Base-by-base conservation (phyloP, 805 yeast genomes). In the Danielozyma ontarioensis region DNA sequence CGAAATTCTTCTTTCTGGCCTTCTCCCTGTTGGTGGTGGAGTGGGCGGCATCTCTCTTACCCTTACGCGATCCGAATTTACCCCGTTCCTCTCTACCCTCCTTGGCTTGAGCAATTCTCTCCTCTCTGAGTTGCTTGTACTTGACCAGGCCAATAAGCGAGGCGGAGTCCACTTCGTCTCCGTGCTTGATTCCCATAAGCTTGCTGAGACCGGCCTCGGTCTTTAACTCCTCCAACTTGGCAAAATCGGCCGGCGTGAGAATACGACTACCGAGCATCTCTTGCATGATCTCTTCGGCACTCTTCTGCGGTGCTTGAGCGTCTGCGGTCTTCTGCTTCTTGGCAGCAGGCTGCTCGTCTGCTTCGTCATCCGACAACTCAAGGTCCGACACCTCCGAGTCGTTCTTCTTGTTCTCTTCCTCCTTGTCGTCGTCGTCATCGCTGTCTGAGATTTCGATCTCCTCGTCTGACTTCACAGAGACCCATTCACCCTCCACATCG, bases 1-100 rank as follows among this genome's bases (percentile, higher is more conserved):
- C 90, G 55, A 88, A 93, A 64, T 93, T 93, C 96, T 93, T 93
- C 87, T 87, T 87, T 61, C 97, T 76, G 16, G 88, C 94, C 76
- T 93, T 93, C 64, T 94, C 97, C 62, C 78, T 79, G 60, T 93
- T 93, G 2, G 99, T 93, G 8, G 97, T 89, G 18, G 95, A 85
- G 55, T 83, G 97, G 13, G 75, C 70, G 35, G 74, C 73, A 40
- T 77, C 76, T 53, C 80, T 68, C 61, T 80, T 81, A 51, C 95
- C 95, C 66, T 78, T 84, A 56, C 80, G 77, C 13, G 95, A 83
- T 17, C 97, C 96, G 50, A 80, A 90, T 59, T 82, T 83, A 36
- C 84, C 95, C 55, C 97, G 76, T 38, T 80, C 98, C 49, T 88
- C 96, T 56, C 88, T 80, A 36, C 97, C 98, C 61, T 89, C 97